A percentile compares a stretch with the other conserved stretches of the same genome.
These are phyloP conservation scores for Pseudogymnoascus sp. DNA, from an alignment of 2,329 filamentous ascomycete genomes.

Conservation along the genomic window DNA sequence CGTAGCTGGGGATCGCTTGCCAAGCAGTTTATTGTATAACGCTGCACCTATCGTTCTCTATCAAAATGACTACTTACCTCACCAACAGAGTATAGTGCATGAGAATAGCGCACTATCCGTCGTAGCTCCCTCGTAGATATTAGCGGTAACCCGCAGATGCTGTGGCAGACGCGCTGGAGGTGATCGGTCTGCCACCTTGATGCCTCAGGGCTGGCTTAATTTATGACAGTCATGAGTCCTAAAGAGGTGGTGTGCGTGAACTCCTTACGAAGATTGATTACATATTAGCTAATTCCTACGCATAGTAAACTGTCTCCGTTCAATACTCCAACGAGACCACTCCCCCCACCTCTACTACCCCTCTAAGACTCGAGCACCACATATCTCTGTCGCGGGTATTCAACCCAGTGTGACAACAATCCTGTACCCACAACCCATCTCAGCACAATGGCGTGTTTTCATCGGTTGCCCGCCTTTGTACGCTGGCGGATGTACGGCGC, in stretches of 20 bases:
- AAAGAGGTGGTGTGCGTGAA: not conserved
- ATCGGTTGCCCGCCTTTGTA: not conserved
- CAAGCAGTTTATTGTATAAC: not conserved
- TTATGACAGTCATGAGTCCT: not conserved
- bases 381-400: not conserved
- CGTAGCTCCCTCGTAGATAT: not conserved
- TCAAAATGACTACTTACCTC: too few species aligned
- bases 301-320: not conserved
- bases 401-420: not conserved
- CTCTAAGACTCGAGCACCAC: not conserved
- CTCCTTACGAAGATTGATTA: not conserved
- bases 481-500: not conserved
- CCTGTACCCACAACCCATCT: not conserved
- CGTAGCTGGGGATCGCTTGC: not conserved
- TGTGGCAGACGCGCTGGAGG: not conserved
- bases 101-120: not conserved
- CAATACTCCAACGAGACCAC: not conserved
- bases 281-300: not conserved
- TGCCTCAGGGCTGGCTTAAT: not conserved
- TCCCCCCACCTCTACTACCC: too few species aligned
- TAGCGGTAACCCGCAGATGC: not conserved
- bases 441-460: not conserved
- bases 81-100: too few species aligned
- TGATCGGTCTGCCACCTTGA: not conserved
- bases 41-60: not conserved